Conservation (phyloP, 1,139 yeast genomes). For the Geotrichum bryndzae region DNA sequence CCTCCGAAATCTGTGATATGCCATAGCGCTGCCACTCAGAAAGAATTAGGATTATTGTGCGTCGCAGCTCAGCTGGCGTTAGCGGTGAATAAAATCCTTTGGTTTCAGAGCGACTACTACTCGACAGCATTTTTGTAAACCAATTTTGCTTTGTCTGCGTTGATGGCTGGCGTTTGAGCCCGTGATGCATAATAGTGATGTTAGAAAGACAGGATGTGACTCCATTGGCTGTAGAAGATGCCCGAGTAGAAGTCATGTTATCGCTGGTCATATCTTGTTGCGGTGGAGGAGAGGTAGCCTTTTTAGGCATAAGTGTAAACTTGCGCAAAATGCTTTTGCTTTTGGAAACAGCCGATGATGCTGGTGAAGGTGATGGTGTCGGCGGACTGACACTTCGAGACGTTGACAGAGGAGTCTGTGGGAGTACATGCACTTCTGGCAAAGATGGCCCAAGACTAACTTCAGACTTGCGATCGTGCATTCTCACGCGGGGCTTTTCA, state of each 20-base stretch:
- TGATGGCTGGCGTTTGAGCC: constrained; percentile 1
- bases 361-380: background rate
- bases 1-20: constrained; percentile 28
- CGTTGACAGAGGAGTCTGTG: background rate
- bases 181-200: background rate
- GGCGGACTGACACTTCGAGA: background rate
- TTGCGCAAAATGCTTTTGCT: constrained; percentile 4
- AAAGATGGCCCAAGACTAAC: background rate
- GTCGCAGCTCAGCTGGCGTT: constrained; percentile 28
- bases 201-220: background rate
- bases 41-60: constrained; percentile 30
- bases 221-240: background rate
- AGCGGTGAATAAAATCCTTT: constrained; percentile 29
- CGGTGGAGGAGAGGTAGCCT: constrained; percentile 11
- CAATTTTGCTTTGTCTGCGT: constrained; percentile 33
- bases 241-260: background rate
- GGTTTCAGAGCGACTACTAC: constrained; percentile 14
- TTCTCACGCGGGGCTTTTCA: constrained; percentile 9
- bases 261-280: background rate
- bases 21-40: constrained; percentile 37
- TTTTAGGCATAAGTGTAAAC: constrained; percentile 12
- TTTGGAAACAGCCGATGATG: background rate
- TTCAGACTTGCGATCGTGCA: background rate
- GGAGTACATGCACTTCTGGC: background rate
- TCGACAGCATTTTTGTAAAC: constrained; percentile 35